Base-by-base conservation (phyloP, 805 yeast species). In the Huiozyma naganishii region DNA sequence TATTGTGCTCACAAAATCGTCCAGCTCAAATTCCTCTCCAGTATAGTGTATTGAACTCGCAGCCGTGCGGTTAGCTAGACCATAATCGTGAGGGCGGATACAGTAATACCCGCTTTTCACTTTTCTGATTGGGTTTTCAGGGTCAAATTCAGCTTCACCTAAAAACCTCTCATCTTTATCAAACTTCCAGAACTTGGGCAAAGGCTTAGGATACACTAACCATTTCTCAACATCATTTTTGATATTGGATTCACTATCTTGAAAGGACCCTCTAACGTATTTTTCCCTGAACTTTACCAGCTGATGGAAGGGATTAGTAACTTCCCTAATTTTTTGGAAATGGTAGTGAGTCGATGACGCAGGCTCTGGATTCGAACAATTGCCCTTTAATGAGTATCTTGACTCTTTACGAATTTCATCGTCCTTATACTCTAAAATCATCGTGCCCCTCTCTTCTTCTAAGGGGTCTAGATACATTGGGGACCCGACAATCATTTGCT, bases 191-290 rank as follows among this genome's bases (percentile, higher is more conserved):
- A 62, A 66, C 47, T 64, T 68, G 1, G 68, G 67, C 38, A 62
- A 52, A 7, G 95, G 95, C 23, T 80, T 79, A 0, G 97, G 97
- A 58, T 86, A 88, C 30, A 86, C 75, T n/a, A 62, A 61, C 96
- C 96, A 88, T 29, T 58, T 63, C 10, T 65, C 66, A 5, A 67
- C 58, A 34, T 61, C 63, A 62, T 88, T 82, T 54, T 85, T 79
- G 4, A 95, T 94, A 61, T 90, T 88, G 43, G 76, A 77, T 36
- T 58, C 51, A 35, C 77, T 79, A 48, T 79, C 70, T 62, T 89
- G 97, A 28, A 73, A 48, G 1, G 95, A 84, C 2, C 73, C 48
- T 3, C 55, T 52, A 55, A 80, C 73, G 62, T 87, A 89, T 52
- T 76, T 76, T 51, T 75, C 80, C 51, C 97, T 73, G 42, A 80